Percentiles rank a stretch among this genome's conserved stretches.
Conservation (phyloP, 441 rosid species). For the Populus hybrid region DNA sequence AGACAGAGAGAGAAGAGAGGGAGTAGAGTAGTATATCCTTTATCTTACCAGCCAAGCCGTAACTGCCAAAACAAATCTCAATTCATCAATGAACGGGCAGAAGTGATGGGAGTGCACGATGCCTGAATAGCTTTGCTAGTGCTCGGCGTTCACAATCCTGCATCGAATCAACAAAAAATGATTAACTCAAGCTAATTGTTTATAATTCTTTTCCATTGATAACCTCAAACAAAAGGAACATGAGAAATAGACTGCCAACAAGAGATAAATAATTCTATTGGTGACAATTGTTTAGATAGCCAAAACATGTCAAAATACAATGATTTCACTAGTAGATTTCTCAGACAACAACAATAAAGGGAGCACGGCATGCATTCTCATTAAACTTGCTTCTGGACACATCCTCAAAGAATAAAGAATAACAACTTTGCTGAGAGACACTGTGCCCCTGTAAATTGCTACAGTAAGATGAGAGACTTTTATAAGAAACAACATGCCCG, state of each 20-base stretch:
- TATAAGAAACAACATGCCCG: neutral
- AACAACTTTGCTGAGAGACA: neutral
- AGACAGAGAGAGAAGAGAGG: neutral
- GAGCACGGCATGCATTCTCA: neutral
- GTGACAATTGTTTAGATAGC: neutral
- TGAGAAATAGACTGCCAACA: neutral
- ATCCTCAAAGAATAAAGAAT: neutral
- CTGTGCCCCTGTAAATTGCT: neutral
- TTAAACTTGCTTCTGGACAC: neutral
- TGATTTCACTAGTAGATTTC: neutral
- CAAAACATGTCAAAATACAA: neutral
- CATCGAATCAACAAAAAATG: slow-evolving; percentile 21
- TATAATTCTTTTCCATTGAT: neutral
- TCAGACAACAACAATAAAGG: neutral
- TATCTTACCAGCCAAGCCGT: slow-evolving; percentile 20
- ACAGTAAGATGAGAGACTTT: neutral
- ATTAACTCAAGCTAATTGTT: neutral
- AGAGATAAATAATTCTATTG: neutral
- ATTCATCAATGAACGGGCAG: slow-evolving; percentile 35
- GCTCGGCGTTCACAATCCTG: slow-evolving; percentile 94
- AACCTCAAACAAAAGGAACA: slow-evolving; percentile 4
- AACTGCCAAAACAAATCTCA: neutral
- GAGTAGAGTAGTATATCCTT: neutral
- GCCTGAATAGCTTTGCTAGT: slow-evolving; percentile 61
- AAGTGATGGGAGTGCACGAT: slow-evolving; percentile 42